Base-by-base conservation (phyloP, 2,329 filamentous ascomycete genomes). In the Sordariomycetes sp. region DNA sequence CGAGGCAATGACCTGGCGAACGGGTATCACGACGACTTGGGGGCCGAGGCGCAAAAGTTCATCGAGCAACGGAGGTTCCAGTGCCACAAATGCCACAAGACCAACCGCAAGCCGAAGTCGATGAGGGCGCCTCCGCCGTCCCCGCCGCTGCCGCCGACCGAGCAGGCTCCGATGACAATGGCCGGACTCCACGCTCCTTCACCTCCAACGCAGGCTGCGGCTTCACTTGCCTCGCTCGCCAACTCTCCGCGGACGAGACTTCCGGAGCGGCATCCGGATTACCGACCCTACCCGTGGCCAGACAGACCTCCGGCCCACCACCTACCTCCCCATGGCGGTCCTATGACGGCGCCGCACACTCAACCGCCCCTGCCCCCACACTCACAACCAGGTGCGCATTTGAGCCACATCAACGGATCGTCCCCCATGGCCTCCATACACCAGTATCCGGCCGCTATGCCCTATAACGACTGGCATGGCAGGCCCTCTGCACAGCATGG, bases 1-100 rank as follows among this genome's bases (percentile, higher is more conserved):
- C 66, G 80, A 61, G 78, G 79, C 64, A 78, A 71, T 55, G 74
- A 72, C 61, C 72, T 78, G 51, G 76, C 69, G 52, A 82, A 78
- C 62, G 80, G 76, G 6, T 74, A 77, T 61, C 69, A 73, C 32
- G 77, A 75, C 51, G 69, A 66, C 50, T 69, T 80, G 56, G 77
- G 79, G 53, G 72, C 72, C n/a, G 79, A 83, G 64, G 79, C 78
- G 7, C 74, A 76, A 63, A 81, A 77, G 65, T 83, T 82, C 64
- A 72, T 81, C 51, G 76, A 79, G 57, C 80, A 84, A 62, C 74
- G 78, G 34, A 78, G 76, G 60, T 86, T 82, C 61, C 85, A 90
- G 68, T 91, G 87, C 64, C 87, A 91, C 70, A 87, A 89, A 67
- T 91, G 87, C 65, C 78, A 75, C 62, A 85, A 81, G 65, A 67